Percentiles rank a stretch among this genome's conserved stretches.
phyloP scores from a whole-genome alignment of 2,329 filamentous ascomycete genomes.

The Phoma sp. region DNA sequence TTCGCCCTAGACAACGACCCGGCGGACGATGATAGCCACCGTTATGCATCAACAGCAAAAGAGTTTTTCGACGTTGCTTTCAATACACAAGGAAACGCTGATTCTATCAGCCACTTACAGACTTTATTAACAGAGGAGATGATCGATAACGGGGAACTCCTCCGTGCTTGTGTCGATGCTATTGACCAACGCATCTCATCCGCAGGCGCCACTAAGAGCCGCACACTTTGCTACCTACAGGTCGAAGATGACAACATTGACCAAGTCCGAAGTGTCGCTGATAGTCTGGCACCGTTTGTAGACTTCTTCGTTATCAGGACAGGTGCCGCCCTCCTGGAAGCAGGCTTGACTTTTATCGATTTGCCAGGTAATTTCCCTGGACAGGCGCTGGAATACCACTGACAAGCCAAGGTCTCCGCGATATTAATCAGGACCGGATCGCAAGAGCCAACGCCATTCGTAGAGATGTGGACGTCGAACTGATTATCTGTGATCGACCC shows the following conservation, averaged over 20 bases:
- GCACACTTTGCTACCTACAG: neutral
- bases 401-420: neutral
- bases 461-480: constrained; percentile 9
- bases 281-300: constrained; percentile 7
- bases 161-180: constrained; percentile 4
- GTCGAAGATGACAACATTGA: constrained; percentile 7
- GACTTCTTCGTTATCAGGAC: constrained; percentile 15
- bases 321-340: constrained; percentile 1
- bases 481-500: constrained; percentile 15
- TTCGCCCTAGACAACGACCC: constrained; percentile 1
- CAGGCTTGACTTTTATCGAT: constrained; percentile 14
- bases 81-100: neutral
- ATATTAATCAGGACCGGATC: constrained; percentile 13
- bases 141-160: neutral
- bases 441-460: constrained; percentile 12
- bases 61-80: constrained; percentile 14
- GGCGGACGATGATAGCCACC: constrained; percentile 7
- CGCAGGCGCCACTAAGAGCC: neutral
- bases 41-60: constrained; percentile 4
- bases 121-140: neutral
- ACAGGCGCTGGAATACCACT: neutral
- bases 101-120: neutral
- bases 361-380: constrained; percentile 1
- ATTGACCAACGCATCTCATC: constrained; percentile 10
- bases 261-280: neutral